phyloP scores from a whole-genome alignment of 106 monocot species.

The Hemerocallis citrina region DNA sequence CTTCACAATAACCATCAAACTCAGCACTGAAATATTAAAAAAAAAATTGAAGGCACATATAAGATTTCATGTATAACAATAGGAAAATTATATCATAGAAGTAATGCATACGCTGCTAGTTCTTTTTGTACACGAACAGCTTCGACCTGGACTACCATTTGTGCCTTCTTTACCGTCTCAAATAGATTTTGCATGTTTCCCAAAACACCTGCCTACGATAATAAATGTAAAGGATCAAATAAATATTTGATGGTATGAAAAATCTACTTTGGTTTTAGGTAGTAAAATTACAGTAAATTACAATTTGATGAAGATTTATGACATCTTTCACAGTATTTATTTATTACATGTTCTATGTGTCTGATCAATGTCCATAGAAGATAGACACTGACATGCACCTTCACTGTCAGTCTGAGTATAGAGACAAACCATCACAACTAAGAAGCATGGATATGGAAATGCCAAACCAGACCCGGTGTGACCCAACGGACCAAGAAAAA shows the following conservation, averaged over 20 bases:
- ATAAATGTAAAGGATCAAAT: not conserved
- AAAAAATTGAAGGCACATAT: not conserved
- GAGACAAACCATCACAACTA: not conserved
- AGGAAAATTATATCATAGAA: not conserved
- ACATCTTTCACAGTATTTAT: too few relatives aligned
- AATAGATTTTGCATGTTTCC: slow-evolving; percentile 87
- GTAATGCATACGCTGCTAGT: slow-evolving; percentile 64
- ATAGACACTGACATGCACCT: not conserved
- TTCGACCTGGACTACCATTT: slow-evolving; percentile 88
- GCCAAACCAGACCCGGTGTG: too few relatives aligned
- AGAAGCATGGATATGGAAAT: not conserved
- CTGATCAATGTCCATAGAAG: not conserved
- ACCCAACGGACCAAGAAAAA: too few relatives aligned
- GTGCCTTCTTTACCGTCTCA: slow-evolving; percentile 86
- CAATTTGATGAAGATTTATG: too few relatives aligned
- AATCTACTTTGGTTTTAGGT: too few relatives aligned
- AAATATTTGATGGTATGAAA: too few relatives aligned
- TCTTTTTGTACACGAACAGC: slow-evolving; percentile 83
- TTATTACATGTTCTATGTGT: too few relatives aligned
- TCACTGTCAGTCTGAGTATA: not conserved
- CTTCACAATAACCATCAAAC: slow-evolving; percentile 92
- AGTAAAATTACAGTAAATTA: too few relatives aligned
- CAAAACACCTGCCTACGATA: slow-evolving; percentile 50
- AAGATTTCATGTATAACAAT: not conserved
- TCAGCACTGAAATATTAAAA: slow-evolving; percentile 45